A percentile compares a stretch with the other conserved stretches of the same genome.
phyloP scores from a whole-genome alignment of 2,329 filamentous ascomycete species.

The Dichotomopilus funicola region DNA sequence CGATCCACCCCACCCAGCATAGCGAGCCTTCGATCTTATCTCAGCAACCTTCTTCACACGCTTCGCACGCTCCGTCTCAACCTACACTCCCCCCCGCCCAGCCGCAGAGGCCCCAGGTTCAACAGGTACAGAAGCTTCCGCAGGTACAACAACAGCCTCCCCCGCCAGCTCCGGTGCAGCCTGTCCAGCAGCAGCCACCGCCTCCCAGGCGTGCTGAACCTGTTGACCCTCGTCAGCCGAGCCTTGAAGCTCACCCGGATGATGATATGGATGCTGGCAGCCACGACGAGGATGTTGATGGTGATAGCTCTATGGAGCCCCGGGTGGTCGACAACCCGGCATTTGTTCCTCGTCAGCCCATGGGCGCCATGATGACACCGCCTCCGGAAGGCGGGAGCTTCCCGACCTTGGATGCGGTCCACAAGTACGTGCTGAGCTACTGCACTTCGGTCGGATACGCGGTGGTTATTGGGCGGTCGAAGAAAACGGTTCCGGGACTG shows the following conservation, averaged over 20 bases:
- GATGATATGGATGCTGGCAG: conserved; percentile 50
- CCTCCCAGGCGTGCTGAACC: neutral
- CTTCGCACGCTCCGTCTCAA: conserved; percentile 28
- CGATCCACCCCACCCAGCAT: conserved; percentile 15
- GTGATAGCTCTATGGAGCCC: conserved; percentile 38
- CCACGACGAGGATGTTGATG: conserved; percentile 41
- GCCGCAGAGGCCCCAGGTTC: conserved; percentile 33
- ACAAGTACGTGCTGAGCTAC: conserved; percentile 57
- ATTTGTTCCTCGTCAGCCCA: conserved; percentile 47
- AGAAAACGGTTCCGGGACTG: conserved; percentile 59
- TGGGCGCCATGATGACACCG: conserved; percentile 55
- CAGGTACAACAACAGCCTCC: conserved; percentile 31
- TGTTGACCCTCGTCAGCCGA: conserved; percentile 18
- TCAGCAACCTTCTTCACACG: conserved; percentile 31
- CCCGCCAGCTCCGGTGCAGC: conserved; percentile 26
- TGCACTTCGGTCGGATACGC: conserved; percentile 62
- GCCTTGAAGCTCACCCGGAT: conserved; percentile 37
- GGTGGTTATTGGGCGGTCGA: conserved; percentile 61
- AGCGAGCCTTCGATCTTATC: conserved; percentile 21
- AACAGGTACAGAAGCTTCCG: conserved; percentile 25
- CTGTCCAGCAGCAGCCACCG: conserved; percentile 14
- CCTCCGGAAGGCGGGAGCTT: conserved; percentile 60
- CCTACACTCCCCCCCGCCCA: conserved; percentile 24
- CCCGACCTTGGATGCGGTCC: conserved; percentile 57
- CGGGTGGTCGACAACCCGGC: conserved; percentile 45